These are phyloP conservation scores for Exophiala mesophila DNA, from an alignment of 2,329 filamentous ascomycete genomes.

Conservation along the genomic window DNA sequence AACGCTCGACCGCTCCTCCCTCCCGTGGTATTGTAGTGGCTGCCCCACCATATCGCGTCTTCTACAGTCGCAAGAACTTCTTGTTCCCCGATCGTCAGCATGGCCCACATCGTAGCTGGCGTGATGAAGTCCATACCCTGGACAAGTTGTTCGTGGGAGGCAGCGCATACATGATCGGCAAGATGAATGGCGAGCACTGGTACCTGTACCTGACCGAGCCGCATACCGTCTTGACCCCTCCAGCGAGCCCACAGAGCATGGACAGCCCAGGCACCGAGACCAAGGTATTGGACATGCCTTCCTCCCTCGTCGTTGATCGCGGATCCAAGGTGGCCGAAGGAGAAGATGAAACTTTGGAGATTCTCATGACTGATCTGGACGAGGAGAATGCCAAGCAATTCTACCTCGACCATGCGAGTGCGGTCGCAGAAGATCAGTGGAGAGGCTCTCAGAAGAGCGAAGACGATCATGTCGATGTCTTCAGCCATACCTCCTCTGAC, in stretches of 20 bases:
- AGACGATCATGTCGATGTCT: conserved; percentile 64
- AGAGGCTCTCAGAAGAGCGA: conserved; percentile 63
- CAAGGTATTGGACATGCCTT: conserved; percentile 54
- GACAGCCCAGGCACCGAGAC: conserved; percentile 51
- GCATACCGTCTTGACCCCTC: conserved; percentile 71
- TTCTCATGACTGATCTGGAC: conserved; percentile 65
- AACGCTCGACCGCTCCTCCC: conserved; percentile 65
- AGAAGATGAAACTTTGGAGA: conserved; percentile 53
- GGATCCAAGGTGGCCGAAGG: conserved; percentile 27
- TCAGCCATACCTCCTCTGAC: conserved; percentile 67
- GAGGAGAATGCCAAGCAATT: conserved; percentile 63
- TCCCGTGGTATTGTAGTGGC: conserved; percentile 65
- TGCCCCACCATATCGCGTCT: conserved; percentile 88
- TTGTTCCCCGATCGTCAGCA: conserved; percentile 91
- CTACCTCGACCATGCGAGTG: conserved; percentile 76
- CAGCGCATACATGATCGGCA: conserved; percentile 98
- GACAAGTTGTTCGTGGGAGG: conserved; percentile 88
- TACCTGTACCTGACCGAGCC: conserved; percentile 95
- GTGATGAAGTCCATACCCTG: conserved; percentile 86
- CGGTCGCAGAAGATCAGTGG: conserved; percentile 78
- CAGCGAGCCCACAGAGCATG: conserved; percentile 61
- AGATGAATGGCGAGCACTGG: conserved; percentile 99
- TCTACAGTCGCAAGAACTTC: conserved; percentile 99
- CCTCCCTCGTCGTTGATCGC: conserved; percentile 26
- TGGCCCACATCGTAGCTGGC: conserved; percentile 95